phyloP scores from a whole-genome alignment of 2,329 filamentous ascomycete species.

The Trichoderma simmonsii region DNA sequence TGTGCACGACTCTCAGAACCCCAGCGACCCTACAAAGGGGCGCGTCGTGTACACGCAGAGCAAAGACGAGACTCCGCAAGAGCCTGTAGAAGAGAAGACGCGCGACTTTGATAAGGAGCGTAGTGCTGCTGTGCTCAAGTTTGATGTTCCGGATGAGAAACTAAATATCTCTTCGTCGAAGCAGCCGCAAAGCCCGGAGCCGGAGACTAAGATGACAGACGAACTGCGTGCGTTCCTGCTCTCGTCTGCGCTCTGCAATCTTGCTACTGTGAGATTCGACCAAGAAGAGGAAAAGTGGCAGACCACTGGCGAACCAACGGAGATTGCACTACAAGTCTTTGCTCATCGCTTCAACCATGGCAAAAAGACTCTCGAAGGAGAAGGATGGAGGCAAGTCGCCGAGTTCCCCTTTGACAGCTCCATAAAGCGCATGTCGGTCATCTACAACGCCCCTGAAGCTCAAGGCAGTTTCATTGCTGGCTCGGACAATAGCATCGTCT shows the following conservation, averaged over 20 bases:
- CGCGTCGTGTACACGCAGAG: conserved; percentile 45
- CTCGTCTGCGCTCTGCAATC: conserved; percentile 62
- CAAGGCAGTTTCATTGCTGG: conserved; percentile 39
- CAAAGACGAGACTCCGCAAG: conserved; percentile 31
- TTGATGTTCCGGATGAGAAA: conserved; percentile 60
- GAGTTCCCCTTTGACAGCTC: conserved; percentile 78
- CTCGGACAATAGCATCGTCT: conserved; percentile 50
- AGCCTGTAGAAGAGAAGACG: background rate
- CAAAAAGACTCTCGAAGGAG: conserved; percentile 49
- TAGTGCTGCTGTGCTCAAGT: conserved; percentile 57
- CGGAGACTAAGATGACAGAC: conserved; percentile 46
- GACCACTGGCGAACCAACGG: conserved; percentile 68
- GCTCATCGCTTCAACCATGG: conserved; percentile 63
- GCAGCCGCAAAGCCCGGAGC: conserved; percentile 30
- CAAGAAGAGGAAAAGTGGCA: conserved; percentile 59
- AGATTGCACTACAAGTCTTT: conserved; percentile 74
- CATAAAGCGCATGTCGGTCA: conserved; percentile 77
- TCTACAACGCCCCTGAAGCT: conserved; percentile 54
- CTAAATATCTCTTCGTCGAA: conserved; percentile 37
- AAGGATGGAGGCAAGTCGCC: conserved; percentile 60
- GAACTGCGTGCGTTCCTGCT: conserved; percentile 51
- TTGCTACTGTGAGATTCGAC: conserved; percentile 56
- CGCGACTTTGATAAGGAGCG: conserved; percentile 58
- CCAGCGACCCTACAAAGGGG: conserved; percentile 60
- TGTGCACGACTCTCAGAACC: conserved; percentile 59